These are phyloP conservation scores for Yarrowia sp. DNA, from an alignment of 805 yeast species.

Conservation along the genomic window DNA sequence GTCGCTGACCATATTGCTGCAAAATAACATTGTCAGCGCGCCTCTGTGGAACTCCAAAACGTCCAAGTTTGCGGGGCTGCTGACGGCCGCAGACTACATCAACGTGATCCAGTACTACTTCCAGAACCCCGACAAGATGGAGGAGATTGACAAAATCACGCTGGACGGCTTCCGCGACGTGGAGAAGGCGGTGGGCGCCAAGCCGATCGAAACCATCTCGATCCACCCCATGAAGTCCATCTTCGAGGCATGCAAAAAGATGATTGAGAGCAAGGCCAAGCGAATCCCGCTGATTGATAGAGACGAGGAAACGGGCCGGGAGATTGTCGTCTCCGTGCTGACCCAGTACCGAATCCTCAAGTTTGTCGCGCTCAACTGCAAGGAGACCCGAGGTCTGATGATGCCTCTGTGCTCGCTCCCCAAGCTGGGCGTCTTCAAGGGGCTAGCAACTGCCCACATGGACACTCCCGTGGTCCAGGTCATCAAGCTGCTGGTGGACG, in stretches of 20 bases:
- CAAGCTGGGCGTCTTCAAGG: slow-evolving; percentile 47
- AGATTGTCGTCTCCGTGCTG: slow-evolving; percentile 89
- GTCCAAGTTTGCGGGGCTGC: slow-evolving; percentile 87
- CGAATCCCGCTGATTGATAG: slow-evolving; percentile 92
- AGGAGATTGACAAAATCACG: slow-evolving; percentile 79
- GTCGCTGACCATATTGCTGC: slow-evolving; percentile 81
- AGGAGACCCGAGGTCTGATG: slow-evolving; percentile 79
- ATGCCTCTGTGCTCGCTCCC: slow-evolving; percentile 71
- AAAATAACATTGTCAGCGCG: slow-evolving; percentile 92
- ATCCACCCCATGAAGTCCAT: slow-evolving; percentile 88
- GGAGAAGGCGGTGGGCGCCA: slow-evolving; percentile 82
- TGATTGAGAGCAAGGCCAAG: slow-evolving; percentile 84
- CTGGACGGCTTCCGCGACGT: slow-evolving; percentile 81
- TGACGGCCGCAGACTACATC: slow-evolving; percentile 88
- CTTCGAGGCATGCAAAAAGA: slow-evolving; percentile 88
- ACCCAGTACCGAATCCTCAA: slow-evolving; percentile 95
- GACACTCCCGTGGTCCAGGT: slow-evolving; percentile 92
- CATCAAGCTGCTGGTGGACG: slow-evolving; percentile 70
- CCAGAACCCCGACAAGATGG: slow-evolving; percentile 79
- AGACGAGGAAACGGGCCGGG: slow-evolving; percentile 88
- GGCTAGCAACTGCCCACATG: slow-evolving; percentile 78
- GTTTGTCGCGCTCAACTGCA: slow-evolving; percentile 93
- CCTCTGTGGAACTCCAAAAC: slow-evolving; percentile 93
- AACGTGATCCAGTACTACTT: slow-evolving; percentile 93
- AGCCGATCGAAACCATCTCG: slow-evolving; percentile 77